Evolutionary conservation across 176 grass and related monocot species (phyloP), one percentile per base, ranked within the genome.

Genomic region (Ampelocalamus luodianensis): DNA sequence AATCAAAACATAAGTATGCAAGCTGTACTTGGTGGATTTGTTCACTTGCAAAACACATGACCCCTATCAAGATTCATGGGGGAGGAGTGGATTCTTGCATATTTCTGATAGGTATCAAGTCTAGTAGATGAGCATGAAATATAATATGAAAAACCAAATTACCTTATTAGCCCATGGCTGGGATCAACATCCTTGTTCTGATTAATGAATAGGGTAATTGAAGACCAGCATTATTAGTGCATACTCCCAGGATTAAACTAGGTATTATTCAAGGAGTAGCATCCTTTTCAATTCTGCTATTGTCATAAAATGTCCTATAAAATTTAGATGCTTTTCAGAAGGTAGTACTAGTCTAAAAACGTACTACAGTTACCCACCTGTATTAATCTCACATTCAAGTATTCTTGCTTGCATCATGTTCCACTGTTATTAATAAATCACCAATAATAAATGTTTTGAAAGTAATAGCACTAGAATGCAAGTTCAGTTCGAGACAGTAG

Each of bases 151-250:
- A 56, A 70, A 18, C 12, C 12, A 9, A 58, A 70, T 15, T 42
- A 23, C 2, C 10, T 43, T 32, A 32, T 27, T 32, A 32, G 16
- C 16, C n/a, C 39, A 48, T 83, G 17, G 8, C 18, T 60, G 53
- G 45, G n/a, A 70, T 85, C 26, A 85, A 37, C 26, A 60, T 68
- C 26, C 22, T 79, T 66, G 26, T 24, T 81, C 48, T 69, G 48
- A 51, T 40, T 18, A 36, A 40, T 69, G 37, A 56, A 18, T 12
- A 10, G 11, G 36, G 27, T 38, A 23, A 23, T n/a, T 18, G 20
- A 13, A 66, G 43, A 65, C 9, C 20, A 46, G 14, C 11, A 24
- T 64, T 64, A 18, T 70, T 42, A 20, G 36, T 81, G 65, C 50
- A 70, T 55, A 69, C 53, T 43, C 36, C 22, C 50, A 40, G 58